Evolutionary conservation across 805 yeast species (phyloP).

Genomic region (Candida chilensis): DNA sequence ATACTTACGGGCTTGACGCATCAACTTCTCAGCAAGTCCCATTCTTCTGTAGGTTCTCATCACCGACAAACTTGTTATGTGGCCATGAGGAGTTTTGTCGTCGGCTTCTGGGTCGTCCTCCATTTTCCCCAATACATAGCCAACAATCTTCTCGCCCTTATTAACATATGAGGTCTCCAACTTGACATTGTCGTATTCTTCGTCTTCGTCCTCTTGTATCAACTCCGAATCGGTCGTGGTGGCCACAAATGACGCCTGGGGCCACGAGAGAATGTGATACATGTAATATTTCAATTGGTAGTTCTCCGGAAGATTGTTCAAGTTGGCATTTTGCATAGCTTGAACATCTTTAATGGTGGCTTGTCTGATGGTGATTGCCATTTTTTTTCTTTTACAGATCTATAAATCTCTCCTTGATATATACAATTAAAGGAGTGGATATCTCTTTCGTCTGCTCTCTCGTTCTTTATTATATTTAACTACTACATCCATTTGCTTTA

Average conservation of each 20-base stretch:
- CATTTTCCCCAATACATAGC: constrained; percentile 93
- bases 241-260: constrained; percentile 94
- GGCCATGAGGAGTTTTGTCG: constrained; percentile 80
- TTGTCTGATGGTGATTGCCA: constrained; percentile 83
- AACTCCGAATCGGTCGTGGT: constrained; percentile 54
- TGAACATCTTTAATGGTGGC: constrained; percentile 84
- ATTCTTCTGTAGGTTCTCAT: constrained; percentile 92
- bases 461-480: too few species aligned
- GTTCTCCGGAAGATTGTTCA: constrained; percentile 90
- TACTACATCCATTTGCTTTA: too few species aligned
- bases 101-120: constrained; percentile 83
- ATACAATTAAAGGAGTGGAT: too few species aligned
- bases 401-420: too few species aligned
- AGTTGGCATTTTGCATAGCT: constrained; percentile 92
- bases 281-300: constrained; percentile 87
- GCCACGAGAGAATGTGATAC: constrained; percentile 94
- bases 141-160: constrained; percentile 78
- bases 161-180: constrained; percentile 58
- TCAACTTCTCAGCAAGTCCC: constrained; percentile 88
- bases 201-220: constrained; percentile 11
- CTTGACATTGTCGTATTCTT: constrained; percentile 16
- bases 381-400: too few species aligned
- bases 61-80: constrained; percentile 87
- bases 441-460: too few species aligned
- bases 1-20: constrained; percentile 57